These are phyloP conservation scores for Malus hybrid DNA, from an alignment of 331 rosid genomes.

Conservation along the genomic window DNA sequence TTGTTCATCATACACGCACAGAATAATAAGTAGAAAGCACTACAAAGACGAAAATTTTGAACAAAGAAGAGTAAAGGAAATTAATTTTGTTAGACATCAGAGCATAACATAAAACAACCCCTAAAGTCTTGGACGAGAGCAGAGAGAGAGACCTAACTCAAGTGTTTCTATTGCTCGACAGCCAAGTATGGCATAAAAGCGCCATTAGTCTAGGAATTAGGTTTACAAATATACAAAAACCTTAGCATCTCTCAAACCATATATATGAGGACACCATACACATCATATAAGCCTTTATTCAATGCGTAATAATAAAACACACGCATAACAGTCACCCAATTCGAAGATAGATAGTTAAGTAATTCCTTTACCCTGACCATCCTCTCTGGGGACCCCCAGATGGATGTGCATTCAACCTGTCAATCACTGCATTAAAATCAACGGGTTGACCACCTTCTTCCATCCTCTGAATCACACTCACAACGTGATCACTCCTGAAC, in stretches of 20 bases:
- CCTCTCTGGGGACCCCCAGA: constrained; percentile 70
- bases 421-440: constrained; percentile 83
- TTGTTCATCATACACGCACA: too few species aligned
- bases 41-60: not conserved
- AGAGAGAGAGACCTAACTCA: not conserved
- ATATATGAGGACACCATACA: constrained; percentile 21
- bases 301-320: constrained; percentile 75
- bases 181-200: not conserved
- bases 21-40: too few species aligned
- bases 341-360: constrained; percentile 5
- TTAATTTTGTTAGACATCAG: too few species aligned
- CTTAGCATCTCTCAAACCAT: constrained; percentile 21
- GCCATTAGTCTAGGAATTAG: not conserved
- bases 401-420: constrained; percentile 65
- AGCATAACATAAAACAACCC: too few species aligned
- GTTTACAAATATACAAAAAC: constrained; percentile 15
- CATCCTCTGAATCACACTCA: constrained; percentile 84
- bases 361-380: constrained; percentile 54
- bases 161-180: not conserved
- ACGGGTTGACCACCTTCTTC: constrained; percentile 86
- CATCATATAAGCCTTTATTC: constrained; percentile 50
- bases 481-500: constrained; percentile 69
- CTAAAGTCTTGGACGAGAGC: too few species aligned
- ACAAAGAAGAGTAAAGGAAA: not conserved
- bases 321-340: constrained; percentile 46